These are phyloP conservation scores for Pochonia chlamydosporia DNA, from an alignment of 2,329 filamentous ascomycete species.

Conservation along the genomic window DNA sequence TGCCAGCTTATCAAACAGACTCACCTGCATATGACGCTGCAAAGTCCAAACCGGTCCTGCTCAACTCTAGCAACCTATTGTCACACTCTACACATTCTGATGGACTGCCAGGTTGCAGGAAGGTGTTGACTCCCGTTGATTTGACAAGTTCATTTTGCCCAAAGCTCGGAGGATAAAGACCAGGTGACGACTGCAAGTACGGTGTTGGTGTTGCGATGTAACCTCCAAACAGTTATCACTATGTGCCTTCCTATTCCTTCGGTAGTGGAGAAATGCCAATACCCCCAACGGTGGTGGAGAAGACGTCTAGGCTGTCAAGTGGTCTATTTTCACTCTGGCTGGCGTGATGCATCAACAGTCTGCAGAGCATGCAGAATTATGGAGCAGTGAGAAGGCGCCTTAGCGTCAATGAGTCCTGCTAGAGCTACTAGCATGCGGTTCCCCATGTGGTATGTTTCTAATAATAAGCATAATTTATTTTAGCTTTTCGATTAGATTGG, in stretches of 20 bases:
- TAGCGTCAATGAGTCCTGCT: no score
- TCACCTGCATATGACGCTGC: neutral
- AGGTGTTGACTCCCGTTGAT: neutral
- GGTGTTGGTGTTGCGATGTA: constrained; percentile 2
- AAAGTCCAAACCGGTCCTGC: neutral
- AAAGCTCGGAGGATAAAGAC: neutral
- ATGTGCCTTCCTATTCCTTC: constrained; percentile 4
- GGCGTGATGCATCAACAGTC: no score
- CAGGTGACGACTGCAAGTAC: neutral
- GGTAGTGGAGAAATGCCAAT: neutral
- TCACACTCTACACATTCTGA: neutral
- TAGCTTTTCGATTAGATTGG: no score
- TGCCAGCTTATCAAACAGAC: neutral
- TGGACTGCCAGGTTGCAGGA: neutral
- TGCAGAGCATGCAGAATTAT: no score
- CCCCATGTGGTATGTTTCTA: no score
- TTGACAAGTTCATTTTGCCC: neutral
- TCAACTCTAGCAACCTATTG: neutral
- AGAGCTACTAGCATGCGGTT: no score
- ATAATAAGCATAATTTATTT: no score
- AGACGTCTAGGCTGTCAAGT: no score
- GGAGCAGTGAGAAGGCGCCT: no score
- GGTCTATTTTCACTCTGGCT: no score
- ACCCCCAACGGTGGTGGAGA: no score
- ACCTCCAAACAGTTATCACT: neutral